Evolutionary conservation across 2,329 filamentous ascomycete species (phyloP), one percentile per base, ranked within the genome.

Genomic region (Cladosporium sphaerospermum): DNA sequence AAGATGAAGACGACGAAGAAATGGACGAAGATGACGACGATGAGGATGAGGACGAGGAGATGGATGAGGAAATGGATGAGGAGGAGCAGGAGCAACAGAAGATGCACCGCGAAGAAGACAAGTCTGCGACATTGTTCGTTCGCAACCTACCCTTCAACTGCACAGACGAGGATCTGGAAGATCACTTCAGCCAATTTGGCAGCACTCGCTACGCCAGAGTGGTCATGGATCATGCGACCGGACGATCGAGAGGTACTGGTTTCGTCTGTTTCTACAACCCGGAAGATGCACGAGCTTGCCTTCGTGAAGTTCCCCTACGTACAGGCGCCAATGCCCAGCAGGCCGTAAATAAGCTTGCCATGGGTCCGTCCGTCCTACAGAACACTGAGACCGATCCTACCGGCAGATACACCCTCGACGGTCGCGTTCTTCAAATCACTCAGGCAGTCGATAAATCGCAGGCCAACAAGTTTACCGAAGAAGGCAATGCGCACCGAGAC

Each of bases 131-230:
- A 0, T 71, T 97, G 11, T 99, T 99, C 72, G 80, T 99, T 62
- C 89, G 93, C 60, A 99, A 99, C 66, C 75, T 99, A 10, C 92
- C 95, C 0, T 99, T 95, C 70, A 90, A 86, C 2, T 84, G 84
- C 41, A 87, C 86, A 14, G 91, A 99, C 62, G 85, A 90, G 48
- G 79, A 83, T 45, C 80, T 99, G 42, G 86, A 91, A 66, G 78
- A 84, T 47, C 92, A 96, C 68, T 99, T 99, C 65, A 75, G 76
- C n/a, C 78, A 85, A 63, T 97, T 99, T 64, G 95, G 93, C 23
- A 80, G 79, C n/a, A 76, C 96, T 37, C 82, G 91, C 36, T 99
- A 97, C 68, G 93, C 92, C 4, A 82, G 95, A 59, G 85, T 96
- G 9, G 95, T 99, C 36, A 81, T 95, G 67, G 92, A 99, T 67